A percentile compares a stretch with the other conserved stretches of the same genome.
phyloP scores from a whole-genome alignment of 1,139 yeast species.

The Pichia sp. region DNA sequence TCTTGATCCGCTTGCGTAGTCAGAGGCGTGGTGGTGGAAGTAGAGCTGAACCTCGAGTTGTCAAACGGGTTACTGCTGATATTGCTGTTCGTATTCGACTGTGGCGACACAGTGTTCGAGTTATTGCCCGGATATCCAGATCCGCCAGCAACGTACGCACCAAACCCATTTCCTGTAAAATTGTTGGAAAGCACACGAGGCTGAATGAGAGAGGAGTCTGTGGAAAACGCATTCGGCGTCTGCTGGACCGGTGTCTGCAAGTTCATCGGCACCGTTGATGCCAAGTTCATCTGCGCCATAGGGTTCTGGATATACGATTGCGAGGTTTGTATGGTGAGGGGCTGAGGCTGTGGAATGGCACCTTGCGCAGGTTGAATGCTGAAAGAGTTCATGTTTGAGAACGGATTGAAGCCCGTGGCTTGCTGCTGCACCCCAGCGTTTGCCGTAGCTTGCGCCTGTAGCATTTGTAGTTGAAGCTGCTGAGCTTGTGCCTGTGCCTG shows the following conservation, averaged over 20 bases:
- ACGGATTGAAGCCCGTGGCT: slow-evolving; percentile 30
- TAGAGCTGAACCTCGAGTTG: slow-evolving; percentile 25
- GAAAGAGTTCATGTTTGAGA: slow-evolving; percentile 19
- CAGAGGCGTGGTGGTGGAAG: slow-evolving; percentile 24
- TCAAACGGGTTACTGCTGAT: slow-evolving; percentile 28
- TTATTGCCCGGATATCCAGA: neutral
- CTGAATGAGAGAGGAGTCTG: slow-evolving; percentile 10
- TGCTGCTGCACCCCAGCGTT: slow-evolving; percentile 14
- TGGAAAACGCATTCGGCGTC: slow-evolving; percentile 5
- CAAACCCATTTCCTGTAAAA: slow-evolving; percentile 19
- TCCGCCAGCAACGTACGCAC: slow-evolving; percentile 4
- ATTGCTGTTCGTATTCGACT: neutral
- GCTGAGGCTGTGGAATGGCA: slow-evolving; percentile 18
- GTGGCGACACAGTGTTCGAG: neutral
- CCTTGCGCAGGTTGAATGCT: slow-evolving; percentile 21
- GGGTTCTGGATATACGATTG: slow-evolving; percentile 8
- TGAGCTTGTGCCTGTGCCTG: slow-evolving; percentile 10
- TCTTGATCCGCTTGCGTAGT: slow-evolving; percentile 18
- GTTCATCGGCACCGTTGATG: slow-evolving; percentile 16
- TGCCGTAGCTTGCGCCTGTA: slow-evolving; percentile 13
- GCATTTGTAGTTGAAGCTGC: slow-evolving; percentile 18
- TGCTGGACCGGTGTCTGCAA: slow-evolving; percentile 11
- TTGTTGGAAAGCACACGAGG: slow-evolving; percentile 17
- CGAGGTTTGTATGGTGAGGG: slow-evolving; percentile 6
- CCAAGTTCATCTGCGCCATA: slow-evolving; percentile 7